These are phyloP conservation scores for Kwoniella sp. DNA, from an alignment of 768 basidiomycete genomes.

Conservation along the genomic window DNA sequence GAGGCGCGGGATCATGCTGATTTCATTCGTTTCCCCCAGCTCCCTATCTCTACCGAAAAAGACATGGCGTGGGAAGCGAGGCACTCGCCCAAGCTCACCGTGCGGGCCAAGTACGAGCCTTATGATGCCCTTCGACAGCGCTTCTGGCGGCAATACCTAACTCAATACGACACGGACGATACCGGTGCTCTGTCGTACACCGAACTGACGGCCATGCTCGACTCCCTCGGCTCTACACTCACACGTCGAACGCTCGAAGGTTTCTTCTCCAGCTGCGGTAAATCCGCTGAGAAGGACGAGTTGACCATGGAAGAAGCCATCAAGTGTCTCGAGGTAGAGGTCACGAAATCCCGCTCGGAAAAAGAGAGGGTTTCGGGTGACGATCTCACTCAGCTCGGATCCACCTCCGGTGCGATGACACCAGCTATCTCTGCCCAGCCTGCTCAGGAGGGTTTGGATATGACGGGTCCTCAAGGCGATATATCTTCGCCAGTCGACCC, in stretches of 20 bases:
- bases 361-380: slow-evolving; percentile 67
- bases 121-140: slow-evolving; percentile 86
- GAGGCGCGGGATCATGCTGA: too few species aligned
- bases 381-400: slow-evolving; percentile 40
- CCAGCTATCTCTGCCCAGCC: slow-evolving; percentile 57
- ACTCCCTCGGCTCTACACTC: slow-evolving; percentile 92
- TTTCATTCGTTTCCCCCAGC: slow-evolving; percentile 30
- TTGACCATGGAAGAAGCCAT: slow-evolving; percentile 78
- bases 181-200: slow-evolving; percentile 72
- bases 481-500: slow-evolving; percentile 62
- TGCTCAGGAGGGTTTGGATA: slow-evolving; percentile 42
- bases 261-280: slow-evolving; percentile 76
- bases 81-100: slow-evolving; percentile 62
- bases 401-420: slow-evolving; percentile 43
- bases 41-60: slow-evolving; percentile 67
- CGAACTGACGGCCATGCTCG: slow-evolving; percentile 92
- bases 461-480: slow-evolving; percentile 57
- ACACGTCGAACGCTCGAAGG: slow-evolving; percentile 73
- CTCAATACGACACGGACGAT: slow-evolving; percentile 88
- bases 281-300: slow-evolving; percentile 67
- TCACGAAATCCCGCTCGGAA: slow-evolving; percentile 72
- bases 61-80: slow-evolving; percentile 72
- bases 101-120: slow-evolving; percentile 89
- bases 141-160: slow-evolving; percentile 86
- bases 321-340: slow-evolving; percentile 80